Conservation (phyloP, 2,329 filamentous ascomycete genomes). For the Fusarium sp. region DNA sequence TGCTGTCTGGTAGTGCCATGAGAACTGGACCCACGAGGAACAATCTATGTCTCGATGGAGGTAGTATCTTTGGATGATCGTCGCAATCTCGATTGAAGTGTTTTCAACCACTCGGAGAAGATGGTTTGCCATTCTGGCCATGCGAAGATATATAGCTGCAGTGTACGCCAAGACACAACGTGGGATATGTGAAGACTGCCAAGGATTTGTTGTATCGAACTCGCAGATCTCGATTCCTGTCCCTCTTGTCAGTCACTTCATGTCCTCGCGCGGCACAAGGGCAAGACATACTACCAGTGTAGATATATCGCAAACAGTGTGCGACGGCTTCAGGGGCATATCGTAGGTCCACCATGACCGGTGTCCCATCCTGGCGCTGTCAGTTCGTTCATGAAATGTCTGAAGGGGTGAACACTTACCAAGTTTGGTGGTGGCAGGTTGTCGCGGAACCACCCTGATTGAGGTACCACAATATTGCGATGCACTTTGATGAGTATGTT, state of each 20-base stretch:
- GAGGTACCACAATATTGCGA: constrained; percentile 50
- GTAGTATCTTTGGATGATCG: constrained; percentile 32
- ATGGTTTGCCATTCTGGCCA: constrained; percentile 45
- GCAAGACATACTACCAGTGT: constrained; percentile 49
- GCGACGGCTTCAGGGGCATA: constrained; percentile 45
- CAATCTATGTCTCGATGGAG: constrained; percentile 29
- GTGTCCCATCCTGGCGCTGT: constrained; percentile 45
- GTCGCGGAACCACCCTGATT: constrained; percentile 52
- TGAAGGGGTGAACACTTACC: constrained; percentile 33
- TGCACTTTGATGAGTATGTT: constrained; percentile 48
- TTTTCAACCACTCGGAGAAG: constrained; percentile 47
- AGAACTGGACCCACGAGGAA: constrained; percentile 38
- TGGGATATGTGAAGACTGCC: constrained; percentile 48
- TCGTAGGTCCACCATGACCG: constrained; percentile 43
- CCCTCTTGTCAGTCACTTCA: constrained; percentile 2
- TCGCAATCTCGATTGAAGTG: constrained; percentile 42
- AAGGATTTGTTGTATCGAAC: constrained; percentile 37
- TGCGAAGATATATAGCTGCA: constrained; percentile 47
- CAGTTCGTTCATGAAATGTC: neutral
- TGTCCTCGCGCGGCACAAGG: neutral
- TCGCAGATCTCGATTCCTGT: constrained; percentile 49
- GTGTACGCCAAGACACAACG: constrained; percentile 51
- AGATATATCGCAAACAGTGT: constrained; percentile 52
- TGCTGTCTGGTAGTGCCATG: constrained; percentile 46
- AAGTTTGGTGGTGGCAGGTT: constrained; percentile 47